Evolutionary conservation across 2,329 filamentous ascomycete species (phyloP), one percentile per base, ranked within the genome.

Genomic region (Cladophialophora exuberans): DNA sequence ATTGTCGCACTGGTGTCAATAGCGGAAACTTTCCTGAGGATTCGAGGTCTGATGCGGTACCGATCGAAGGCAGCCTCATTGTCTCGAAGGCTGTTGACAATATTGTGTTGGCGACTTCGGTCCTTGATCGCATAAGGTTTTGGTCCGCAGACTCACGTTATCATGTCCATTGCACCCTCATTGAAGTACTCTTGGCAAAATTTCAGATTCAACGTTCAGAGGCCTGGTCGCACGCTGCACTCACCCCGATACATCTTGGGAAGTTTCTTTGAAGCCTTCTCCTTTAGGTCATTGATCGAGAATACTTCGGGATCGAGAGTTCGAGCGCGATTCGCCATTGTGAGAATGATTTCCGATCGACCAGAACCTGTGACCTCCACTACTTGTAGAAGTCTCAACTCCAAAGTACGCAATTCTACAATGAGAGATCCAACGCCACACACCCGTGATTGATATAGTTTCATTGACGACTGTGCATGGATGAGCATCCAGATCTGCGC

Each of bases 91-190:
- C 54, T 57, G 23, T 25, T 17, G n/a, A 83, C 7, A 18, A 10
- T 6, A n/a, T 13, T 17, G 9, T 15, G 51, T 54, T 49, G 36
- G 52, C 35, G 15, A 26, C 20, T 26, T 4, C 18, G 36, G 9
- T 23, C 15, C 23, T 25, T 66, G 11, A 69, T 72, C n/a, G 6
- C 36, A 58, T n/a, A 11, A 25, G 18, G 25, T 13, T 42, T 18
- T 39, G 13, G 28, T 3, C 22, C 9, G n/a, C 11, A 33, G 35
- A 51, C 48, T 43, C 38, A 74, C 71, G 79, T 82, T 49, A 78
- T 68, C 20, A 80, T 69, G 58, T 81, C 79, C 69, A 82, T 82
- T 4, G 80, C 78, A 4, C 81, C 81, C 56, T 78, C 80, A 63
- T 83, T 83, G 66, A 78, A 83, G 67, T 82, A 83, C 46, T 82